Evolutionary conservation across 805 yeast species (phyloP), one percentile per base, ranked within the genome.

Genomic region (Kodamaea laetipori): DNA sequence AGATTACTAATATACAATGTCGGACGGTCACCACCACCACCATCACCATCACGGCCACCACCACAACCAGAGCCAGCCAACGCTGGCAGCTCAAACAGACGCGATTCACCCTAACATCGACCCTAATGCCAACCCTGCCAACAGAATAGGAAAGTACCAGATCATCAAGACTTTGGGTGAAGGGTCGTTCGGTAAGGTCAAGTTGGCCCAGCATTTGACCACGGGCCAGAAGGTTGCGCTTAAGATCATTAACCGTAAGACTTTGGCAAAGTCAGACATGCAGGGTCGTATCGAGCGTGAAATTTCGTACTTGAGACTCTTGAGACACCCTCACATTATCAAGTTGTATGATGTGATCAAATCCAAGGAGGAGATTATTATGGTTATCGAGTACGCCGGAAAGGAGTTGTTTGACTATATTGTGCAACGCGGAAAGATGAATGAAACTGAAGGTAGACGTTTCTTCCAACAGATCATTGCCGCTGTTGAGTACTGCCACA

Each of bases 131-230:
- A 62, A 60, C 37, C 67, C 73, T 6, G 69, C 69, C 38, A 62
- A 63, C 45, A 57, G 90, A 45, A 88, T 94, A 39, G 99, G 98
- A 13, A 85, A 92, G 53, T 60, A 60, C 54, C 64, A 58, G 43
- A 46, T 60, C 23, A 48, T 60, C 50, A 57, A 57, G 48, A 60
- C 64, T 2, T 51, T 60, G 19, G 64, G 64, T 25, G 64, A 60
- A 37, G 64, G 64, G 3, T 60, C 64, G 12, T 60, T 60, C 28
- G 64, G 64, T n/a, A 60, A 60, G 44, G 64, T 60, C 42, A 60
- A 60, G 46, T 52, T 60, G 45, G 64, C 64, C 15, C 60, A 58
- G 45, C 64, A 60, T 46, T 46, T 56, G 47, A 51, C 54, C 38
- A 60, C 64, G 8, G 64, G 64, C 24, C 64, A 59, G 49, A 48